phyloP scores from a whole-genome alignment of 2,329 filamentous ascomycete species.

The Amylocarpus encephaloides region DNA sequence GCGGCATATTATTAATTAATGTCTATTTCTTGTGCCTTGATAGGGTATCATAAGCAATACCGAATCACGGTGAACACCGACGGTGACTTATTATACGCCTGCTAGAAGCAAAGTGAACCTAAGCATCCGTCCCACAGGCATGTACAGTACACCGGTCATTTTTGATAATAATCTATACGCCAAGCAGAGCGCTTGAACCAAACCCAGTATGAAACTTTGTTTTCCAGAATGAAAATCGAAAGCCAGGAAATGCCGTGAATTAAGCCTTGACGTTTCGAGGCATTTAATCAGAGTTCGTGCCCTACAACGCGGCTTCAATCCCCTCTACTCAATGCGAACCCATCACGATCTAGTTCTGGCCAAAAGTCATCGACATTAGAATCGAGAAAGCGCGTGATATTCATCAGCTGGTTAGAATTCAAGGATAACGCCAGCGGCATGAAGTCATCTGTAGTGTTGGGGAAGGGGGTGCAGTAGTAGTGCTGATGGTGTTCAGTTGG shows the following conservation, averaged over 20 bases:
- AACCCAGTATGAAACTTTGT: too few species aligned
- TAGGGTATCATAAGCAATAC: too few species aligned
- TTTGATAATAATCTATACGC: too few species aligned
- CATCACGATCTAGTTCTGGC: constrained; percentile 14
- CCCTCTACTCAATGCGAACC: constrained; percentile 13
- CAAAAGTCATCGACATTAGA: constrained; percentile 11
- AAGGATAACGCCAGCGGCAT: constrained; percentile 8
- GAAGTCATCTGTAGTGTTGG: constrained; percentile 11
- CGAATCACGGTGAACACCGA: too few species aligned
- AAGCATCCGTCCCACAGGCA: too few species aligned
- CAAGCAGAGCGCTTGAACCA: too few species aligned
- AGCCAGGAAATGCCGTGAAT: background rate
- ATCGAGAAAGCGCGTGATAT: constrained; percentile 10
- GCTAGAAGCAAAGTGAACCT: too few species aligned
- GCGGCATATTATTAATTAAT: too few species aligned
- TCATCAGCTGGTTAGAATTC: constrained; percentile 10
- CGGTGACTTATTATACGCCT: too few species aligned
- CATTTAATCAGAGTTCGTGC: background rate
- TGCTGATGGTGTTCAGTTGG: constrained; percentile 1
- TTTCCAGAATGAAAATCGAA: too few species aligned
- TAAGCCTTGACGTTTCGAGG: background rate
- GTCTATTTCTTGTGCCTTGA: too few species aligned
- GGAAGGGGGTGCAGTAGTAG: constrained; percentile 18
- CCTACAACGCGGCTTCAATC: constrained; percentile 1
- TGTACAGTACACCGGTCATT: too few species aligned